Conservation (phyloP, 1,284 basidiomycete species). For the Laetiporus sulphureus region DNA sequence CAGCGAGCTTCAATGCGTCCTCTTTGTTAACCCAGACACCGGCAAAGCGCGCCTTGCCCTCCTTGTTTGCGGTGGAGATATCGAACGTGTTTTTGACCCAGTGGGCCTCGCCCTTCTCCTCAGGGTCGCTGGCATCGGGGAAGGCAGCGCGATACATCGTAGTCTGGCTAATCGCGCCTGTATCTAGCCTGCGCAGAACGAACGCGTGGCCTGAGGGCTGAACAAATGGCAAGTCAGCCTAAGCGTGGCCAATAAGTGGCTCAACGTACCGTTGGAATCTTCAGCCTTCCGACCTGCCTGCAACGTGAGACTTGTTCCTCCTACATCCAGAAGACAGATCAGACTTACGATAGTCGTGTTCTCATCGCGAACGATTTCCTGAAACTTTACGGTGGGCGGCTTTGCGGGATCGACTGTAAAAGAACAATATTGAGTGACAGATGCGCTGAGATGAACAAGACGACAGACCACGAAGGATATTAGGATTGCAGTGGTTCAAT, state of each 20-base stretch:
- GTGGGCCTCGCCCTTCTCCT: constrained; percentile 78
- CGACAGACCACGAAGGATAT: constrained; percentile 33
- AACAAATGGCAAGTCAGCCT: constrained; percentile 15
- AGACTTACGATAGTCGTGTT: constrained; percentile 60
- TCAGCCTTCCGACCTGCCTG: constrained; percentile 78
- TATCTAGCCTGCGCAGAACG: constrained; percentile 93
- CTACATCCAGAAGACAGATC: constrained; percentile 7
- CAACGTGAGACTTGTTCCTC: constrained; percentile 11
- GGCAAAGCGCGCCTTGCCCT: constrained; percentile 72
- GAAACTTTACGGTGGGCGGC: constrained; percentile 52
- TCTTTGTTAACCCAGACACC: constrained; percentile 83
- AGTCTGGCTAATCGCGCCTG: constrained; percentile 89
- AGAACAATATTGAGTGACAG: no score
- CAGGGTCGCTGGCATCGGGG: constrained; percentile 74
- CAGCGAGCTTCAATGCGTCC: constrained; percentile 62
- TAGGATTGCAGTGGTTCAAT: constrained; percentile 31
- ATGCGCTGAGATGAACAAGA: background rate
- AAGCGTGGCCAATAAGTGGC: constrained; percentile 7
- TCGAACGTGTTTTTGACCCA: constrained; percentile 85
- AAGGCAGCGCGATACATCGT: constrained; percentile 99
- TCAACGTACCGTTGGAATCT: constrained; percentile 79
- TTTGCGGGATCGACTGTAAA: constrained; percentile 25
- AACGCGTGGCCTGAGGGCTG: constrained; percentile 83
- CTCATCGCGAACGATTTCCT: constrained; percentile 61
- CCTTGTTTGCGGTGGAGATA: constrained; percentile 78